Percentiles rank a stretch among this genome's conserved stretches.
Evolutionary conservation across 129 eudicot genomes (phyloP).

Genomic region (Saussurea involucrata): DNA sequence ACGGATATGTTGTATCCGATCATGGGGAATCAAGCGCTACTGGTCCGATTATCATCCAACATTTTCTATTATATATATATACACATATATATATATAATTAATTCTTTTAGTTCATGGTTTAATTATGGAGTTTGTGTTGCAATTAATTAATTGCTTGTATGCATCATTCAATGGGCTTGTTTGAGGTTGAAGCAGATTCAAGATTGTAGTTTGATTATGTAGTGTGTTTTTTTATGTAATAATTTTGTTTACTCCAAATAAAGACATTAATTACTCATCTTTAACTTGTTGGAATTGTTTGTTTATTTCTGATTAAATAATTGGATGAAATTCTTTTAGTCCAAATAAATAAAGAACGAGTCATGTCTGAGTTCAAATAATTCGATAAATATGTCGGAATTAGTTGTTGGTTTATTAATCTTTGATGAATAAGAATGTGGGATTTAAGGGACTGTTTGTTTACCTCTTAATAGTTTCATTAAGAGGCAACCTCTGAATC

Average conservation of each 20-base stretch:
- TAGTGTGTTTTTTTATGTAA: neutral
- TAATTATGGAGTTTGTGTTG: conserved; percentile 17
- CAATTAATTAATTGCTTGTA: conserved; percentile 7
- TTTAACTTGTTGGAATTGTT: neutral
- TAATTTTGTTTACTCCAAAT: neutral
- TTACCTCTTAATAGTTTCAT: too few relatives aligned
- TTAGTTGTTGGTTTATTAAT: neutral
- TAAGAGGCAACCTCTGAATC: too few relatives aligned
- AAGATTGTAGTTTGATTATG: conserved; percentile 13
- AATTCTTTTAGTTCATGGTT: conserved; percentile 16
- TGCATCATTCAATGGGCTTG: neutral
- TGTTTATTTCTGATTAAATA: neutral
- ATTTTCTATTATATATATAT: neutral
- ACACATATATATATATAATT: neutral
- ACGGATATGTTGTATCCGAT: conserved; percentile 23
- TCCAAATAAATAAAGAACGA: too few relatives aligned
- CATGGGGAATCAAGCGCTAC: conserved; percentile 34
- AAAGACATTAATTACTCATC: neutral
- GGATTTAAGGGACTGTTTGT: too few relatives aligned
- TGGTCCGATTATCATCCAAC: conserved; percentile 29
- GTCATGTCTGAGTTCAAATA: neutral
- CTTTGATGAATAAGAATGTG: neutral
- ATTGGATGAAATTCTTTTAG: neutral
- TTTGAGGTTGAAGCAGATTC: conserved; percentile 1
- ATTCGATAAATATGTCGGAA: too few relatives aligned